Conservation (phyloP, 2,329 filamentous ascomycete genomes). For the Elsinoe necatrix region DNA sequence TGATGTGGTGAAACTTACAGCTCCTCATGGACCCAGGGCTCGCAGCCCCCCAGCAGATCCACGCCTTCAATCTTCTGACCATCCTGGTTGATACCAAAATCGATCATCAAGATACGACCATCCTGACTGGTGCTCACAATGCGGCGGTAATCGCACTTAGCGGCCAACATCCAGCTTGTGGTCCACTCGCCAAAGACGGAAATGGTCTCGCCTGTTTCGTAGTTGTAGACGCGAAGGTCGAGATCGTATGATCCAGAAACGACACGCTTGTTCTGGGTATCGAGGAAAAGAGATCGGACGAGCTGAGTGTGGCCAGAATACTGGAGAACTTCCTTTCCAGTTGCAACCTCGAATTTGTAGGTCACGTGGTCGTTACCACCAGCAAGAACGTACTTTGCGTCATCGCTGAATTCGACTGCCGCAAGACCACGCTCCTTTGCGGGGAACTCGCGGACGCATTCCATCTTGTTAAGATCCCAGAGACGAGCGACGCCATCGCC, state of each 20-base stretch:
- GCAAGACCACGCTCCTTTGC: slow-evolving; percentile 90
- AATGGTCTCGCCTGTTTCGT: slow-evolving; percentile 67
- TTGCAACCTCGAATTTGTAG: slow-evolving; percentile 91
- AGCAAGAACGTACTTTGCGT: slow-evolving; percentile 85
- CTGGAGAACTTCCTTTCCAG: slow-evolving; percentile 71
- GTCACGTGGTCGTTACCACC: slow-evolving; percentile 94
- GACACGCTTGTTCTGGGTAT: slow-evolving; percentile 75
- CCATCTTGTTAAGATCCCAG: slow-evolving; percentile 87
- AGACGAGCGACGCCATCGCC: slow-evolving; percentile 90
- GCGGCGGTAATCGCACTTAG: slow-evolving; percentile 89
- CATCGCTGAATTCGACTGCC: slow-evolving; percentile 91
- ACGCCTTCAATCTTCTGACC: slow-evolving; percentile 21
- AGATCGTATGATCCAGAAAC: slow-evolving; percentile 92
- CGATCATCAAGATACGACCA: slow-evolving; percentile 82
- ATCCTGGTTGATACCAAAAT: slow-evolving; percentile 56
- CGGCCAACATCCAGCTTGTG: slow-evolving; percentile 89
- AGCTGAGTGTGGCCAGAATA: slow-evolving; percentile 77
- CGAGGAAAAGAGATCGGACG: slow-evolving; percentile 83
- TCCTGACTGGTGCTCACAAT: slow-evolving; percentile 95
- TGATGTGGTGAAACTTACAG: background rate
- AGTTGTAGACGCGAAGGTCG: slow-evolving; percentile 90
- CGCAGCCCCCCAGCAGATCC: slow-evolving; percentile 16
- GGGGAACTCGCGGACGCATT: slow-evolving; percentile 80
- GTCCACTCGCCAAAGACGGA: slow-evolving; percentile 93
- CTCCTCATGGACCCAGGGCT: slow-evolving; percentile 16